Evolutionary conservation across 75 land plant species (phyloP), one percentile per base, ranked within the genome.

Genomic region (Gnetum montanum): DNA sequence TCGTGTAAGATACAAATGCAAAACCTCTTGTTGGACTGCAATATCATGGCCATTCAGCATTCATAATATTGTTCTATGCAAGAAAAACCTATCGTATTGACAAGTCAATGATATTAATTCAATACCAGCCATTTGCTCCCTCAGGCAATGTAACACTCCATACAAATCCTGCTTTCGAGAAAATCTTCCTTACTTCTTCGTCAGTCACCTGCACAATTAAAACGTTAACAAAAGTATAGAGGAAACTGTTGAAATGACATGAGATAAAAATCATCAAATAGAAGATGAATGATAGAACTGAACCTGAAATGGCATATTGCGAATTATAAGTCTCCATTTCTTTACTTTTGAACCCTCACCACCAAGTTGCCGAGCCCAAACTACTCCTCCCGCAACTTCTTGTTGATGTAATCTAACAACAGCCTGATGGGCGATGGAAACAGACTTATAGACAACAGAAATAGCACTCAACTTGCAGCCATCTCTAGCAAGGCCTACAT

Each of bases 311-410:
- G 99, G 85, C n/a, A 95, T 73, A 80, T 95, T 95, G 44, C 99
- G 74, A 44, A 95, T 74, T 43, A 95, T 95, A 11, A 95, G 61
- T 60, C 87, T 78, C 99, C 91, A 95, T 57, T 90, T 95, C 57
- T 70, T 80, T 40, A 77, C 64, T 69, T 90, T 90, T 55, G 96
- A 77, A 10, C 96, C 96, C 96, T 94, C 98, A 2, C 98, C 98
- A 58, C 98, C 98, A 28, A 90, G 72, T 59, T 90, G 96, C 3
- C 98, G 89, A 29, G 98, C 98, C 98, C 98, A 94, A 45, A 94
- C 50, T 58, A 48, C 34, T 19, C 61, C 75, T 45, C 84, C 82
- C 34, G 71, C 73, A 55, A 94, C 62, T 58, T 63, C 61, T 69
- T 76, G 75, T 27, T 74, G 81, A 70, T 94, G 98, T 57, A 90